phyloP scores from a whole-genome alignment of 2,329 filamentous ascomycete species.

The Botrytis tulipae region DNA sequence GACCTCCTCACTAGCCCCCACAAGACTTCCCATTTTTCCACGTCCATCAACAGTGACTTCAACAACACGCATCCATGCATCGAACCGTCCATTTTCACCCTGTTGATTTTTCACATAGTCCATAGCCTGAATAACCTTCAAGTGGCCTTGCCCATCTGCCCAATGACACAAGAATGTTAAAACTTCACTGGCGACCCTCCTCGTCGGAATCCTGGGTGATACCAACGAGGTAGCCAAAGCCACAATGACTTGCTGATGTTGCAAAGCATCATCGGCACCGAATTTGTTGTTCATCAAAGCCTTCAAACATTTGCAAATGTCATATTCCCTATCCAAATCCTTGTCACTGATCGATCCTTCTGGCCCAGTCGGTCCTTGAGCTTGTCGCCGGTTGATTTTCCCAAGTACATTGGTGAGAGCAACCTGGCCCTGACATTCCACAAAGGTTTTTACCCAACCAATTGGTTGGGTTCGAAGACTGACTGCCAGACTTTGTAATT shows the following conservation, averaged over 20 bases:
- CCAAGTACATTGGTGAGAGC: constrained; percentile 89
- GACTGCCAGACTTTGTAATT: constrained; percentile 88
- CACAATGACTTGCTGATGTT: constrained; percentile 85
- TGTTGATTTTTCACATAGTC: constrained; percentile 86
- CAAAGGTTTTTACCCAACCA: constrained; percentile 93
- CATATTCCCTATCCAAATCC: constrained; percentile 77
- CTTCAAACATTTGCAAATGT: constrained; percentile 96
- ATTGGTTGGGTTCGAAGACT: constrained; percentile 95
- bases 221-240: constrained; percentile 84
- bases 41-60: constrained; percentile 96
- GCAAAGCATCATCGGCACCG: constrained; percentile 90
- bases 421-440: constrained; percentile 95
- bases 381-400: constrained; percentile 90
- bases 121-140: constrained; percentile 90
- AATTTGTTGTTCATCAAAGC: constrained; percentile 99
- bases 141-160: constrained; percentile 82
- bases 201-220: constrained; percentile 83
- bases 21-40: constrained; percentile 97
- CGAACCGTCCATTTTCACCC: constrained; percentile 91
- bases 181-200: constrained; percentile 94
- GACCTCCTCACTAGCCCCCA: constrained; percentile 94
- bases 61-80: constrained; percentile 97
- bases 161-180: constrained; percentile 95
- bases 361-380: constrained; percentile 57
- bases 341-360: constrained; percentile 57